Evolutionary conservation across 1,284 basidiomycete genomes (phyloP).

Genomic region (Microbotryomycetes sp.): DNA sequence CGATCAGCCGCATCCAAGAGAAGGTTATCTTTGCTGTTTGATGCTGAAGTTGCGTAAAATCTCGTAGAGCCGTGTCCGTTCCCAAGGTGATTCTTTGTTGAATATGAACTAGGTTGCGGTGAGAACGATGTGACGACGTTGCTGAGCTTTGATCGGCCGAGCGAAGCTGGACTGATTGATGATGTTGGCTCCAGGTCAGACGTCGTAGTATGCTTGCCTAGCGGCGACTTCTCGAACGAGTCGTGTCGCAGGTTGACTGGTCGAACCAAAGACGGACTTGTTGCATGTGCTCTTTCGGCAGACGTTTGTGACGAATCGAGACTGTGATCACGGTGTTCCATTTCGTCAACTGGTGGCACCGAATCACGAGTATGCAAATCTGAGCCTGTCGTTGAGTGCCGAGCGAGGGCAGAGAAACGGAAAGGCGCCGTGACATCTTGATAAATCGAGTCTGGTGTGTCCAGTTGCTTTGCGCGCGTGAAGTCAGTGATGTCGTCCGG

Average conservation of each 20-base stretch:
- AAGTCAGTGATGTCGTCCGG: conserved; percentile 17
- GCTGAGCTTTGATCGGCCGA: background rate
- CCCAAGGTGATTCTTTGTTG: too few species aligned
- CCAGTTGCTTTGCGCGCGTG: background rate
- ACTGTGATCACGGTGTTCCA: too few species aligned
- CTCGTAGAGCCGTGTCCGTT: too few species aligned
- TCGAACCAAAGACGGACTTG: background rate
- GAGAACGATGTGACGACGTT: background rate
- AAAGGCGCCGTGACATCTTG: background rate
- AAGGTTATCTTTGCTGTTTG: too few species aligned
- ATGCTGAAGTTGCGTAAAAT: too few species aligned
- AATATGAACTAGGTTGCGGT: background rate
- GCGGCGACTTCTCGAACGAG: conserved; percentile 7
- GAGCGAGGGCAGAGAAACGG: background rate
- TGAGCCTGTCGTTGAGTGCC: background rate
- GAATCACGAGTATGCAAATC: too few species aligned
- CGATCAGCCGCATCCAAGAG: too few species aligned
- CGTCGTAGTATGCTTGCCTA: background rate
- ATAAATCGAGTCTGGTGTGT: background rate
- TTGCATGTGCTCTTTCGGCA: too few species aligned
- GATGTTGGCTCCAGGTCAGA: background rate
- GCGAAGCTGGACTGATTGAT: background rate
- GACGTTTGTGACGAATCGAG: too few species aligned
- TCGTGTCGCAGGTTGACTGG: background rate
- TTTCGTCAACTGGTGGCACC: too few species aligned